These are phyloP conservation scores for Ministeria vibrans DNA, from an alignment of 78 protist genomes.

Conservation along the genomic window DNA sequence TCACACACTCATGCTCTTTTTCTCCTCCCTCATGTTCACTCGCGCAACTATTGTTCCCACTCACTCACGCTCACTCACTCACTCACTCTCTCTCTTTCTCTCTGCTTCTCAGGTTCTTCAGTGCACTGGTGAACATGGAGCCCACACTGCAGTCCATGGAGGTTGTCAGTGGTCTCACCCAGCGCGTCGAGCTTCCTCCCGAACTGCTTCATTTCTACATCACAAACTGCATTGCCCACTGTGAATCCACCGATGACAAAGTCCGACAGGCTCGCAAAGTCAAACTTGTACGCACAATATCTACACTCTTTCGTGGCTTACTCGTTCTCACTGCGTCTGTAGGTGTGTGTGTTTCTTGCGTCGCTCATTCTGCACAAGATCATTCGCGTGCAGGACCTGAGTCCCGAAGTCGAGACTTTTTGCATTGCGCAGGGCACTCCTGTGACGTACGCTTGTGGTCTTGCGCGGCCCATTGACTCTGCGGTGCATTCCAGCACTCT, in stretches of 20 bases:
- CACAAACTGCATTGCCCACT: slow-evolving; percentile 73
- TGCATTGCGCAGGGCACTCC: no score
- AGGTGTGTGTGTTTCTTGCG: slow-evolving; percentile 80
- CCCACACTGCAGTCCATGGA: slow-evolving; percentile 80
- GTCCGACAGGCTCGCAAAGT: slow-evolving; percentile 64
- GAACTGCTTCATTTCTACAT: slow-evolving; percentile 81
- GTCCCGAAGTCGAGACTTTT: slow-evolving; percentile 54
- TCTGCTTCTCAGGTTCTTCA: slow-evolving; percentile 36
- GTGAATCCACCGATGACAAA: slow-evolving; percentile 67
- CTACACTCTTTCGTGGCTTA: neutral
- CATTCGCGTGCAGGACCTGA: slow-evolving; percentile 58
- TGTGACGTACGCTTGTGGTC: no score
- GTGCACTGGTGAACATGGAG: slow-evolving; percentile 55
- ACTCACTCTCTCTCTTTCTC: neutral
- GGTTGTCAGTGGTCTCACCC: slow-evolving; percentile 81
- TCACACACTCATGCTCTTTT: no score
- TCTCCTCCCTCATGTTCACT: no score
- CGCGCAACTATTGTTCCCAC: no score
- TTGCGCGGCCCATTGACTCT: no score
- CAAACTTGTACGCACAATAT: slow-evolving; percentile 37
- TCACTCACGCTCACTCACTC: neutral
- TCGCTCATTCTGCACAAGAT: slow-evolving; percentile 78
- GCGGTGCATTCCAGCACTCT: no score
- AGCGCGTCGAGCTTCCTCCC: slow-evolving; percentile 65
- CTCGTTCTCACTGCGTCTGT: neutral